Base-by-base conservation (phyloP, 1,139 yeast species). In the Hyphopichia fennica region DNA sequence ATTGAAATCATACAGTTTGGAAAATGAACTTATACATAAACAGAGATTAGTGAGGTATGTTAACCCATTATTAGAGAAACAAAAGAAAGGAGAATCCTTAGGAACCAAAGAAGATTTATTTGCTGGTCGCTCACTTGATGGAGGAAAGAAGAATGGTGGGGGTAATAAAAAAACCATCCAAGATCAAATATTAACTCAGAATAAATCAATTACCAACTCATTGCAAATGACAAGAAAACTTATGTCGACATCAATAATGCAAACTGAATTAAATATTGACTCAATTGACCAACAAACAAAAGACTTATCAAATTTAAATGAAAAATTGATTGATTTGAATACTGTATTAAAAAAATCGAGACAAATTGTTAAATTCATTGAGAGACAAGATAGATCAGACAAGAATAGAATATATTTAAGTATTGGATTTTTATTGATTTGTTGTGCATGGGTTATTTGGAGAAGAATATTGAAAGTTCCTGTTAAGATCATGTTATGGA, bases 311-410 rank as follows among this genome's bases (percentile, higher is more conserved):
- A 63, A 65, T 27, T 67, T 84, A 46, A 77, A 81, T 42, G 73
- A 74, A 34, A 73, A 72, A 45, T 81, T 80, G 52, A 61, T 73
- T 2, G 72, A 76, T 35, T 81, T 84, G 49, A 79, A 81, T 38
- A 73, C 72, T 43, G 60, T 84, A 40, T 65, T 86, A 41, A 64
- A 68, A 41, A 79, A 76, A 37, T 80, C 87, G 1, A 72, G 69
- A 41, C 71, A 73, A 35, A 72, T 85, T 36, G 87, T 85, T 35
- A 70, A 72, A 48, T 76, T 82, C 44, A 79, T 85, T 42, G 88
- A 84, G 52, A 80, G 80, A 53, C 87, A 87, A 40, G 89, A 86
- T 52, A 69, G 73, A 42, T 65, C 74, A 47, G 93, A 86, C 53
- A 71, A 86, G 40, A 67, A 77, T 39, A 65, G 80, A 43, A 84